Percentiles rank a stretch among this genome's conserved stretches.
phyloP scores from a whole-genome alignment of 306 rosid species.

The Vicia faba region DNA sequence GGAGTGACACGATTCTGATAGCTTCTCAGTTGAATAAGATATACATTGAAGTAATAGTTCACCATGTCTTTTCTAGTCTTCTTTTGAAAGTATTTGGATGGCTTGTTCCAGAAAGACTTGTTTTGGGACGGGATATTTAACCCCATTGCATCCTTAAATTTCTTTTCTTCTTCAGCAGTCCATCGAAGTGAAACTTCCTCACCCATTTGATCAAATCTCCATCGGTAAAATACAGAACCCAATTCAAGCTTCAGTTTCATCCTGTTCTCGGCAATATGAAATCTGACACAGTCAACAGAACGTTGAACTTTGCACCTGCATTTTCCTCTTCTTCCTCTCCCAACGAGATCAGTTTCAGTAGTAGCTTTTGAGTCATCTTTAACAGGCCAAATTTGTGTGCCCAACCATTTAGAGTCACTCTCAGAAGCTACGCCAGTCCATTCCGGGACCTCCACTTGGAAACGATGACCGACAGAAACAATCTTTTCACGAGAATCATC shows the following conservation, averaged over 20 bases:
- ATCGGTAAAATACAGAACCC: constrained; percentile 62
- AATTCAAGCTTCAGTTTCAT: constrained; percentile 73
- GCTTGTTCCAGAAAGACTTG: constrained; percentile 42
- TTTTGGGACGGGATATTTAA: constrained; percentile 35
- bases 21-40: constrained; percentile 64
- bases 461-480: constrained; percentile 57
- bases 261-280: constrained; percentile 82
- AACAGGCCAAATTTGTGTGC: constrained; percentile 65
- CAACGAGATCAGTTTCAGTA: constrained; percentile 36
- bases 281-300: constrained; percentile 76
- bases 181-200: constrained; percentile 89
- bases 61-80: constrained; percentile 65
- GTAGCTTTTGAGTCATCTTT: constrained; percentile 27
- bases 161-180: constrained; percentile 69
- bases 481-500: constrained; percentile 38
- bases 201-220: constrained; percentile 82
- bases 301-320: constrained; percentile 63
- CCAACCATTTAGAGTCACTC: constrained; percentile 78
- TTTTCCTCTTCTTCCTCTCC: constrained; percentile 54
- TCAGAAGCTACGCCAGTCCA: constrained; percentile 70
- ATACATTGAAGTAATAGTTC: constrained; percentile 84
- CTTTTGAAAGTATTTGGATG: constrained; percentile 53
- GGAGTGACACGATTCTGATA: constrained; percentile 90
- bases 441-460: constrained; percentile 72
- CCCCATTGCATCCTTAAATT: constrained; percentile 61